These are phyloP conservation scores for Schizothecium vesticola DNA, from an alignment of 495 filamentous ascomycete species.

Conservation along the genomic window DNA sequence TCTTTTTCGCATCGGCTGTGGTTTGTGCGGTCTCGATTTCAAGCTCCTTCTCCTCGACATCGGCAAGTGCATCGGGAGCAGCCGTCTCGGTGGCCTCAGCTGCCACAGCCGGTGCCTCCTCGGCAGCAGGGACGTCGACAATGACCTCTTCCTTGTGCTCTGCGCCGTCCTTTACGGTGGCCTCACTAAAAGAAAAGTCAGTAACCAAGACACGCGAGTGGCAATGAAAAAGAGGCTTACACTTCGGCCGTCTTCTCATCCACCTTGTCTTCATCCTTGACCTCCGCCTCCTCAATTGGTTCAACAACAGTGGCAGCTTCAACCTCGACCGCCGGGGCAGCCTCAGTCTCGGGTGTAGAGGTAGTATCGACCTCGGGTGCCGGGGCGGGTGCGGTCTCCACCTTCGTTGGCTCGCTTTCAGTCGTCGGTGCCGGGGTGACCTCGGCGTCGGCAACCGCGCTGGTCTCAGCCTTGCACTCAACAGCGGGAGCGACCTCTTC, in stretches of 20 bases:
- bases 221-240: background rate
- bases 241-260: background rate
- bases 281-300: background rate
- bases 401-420: background rate
- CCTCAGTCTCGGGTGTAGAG: background rate
- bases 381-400: background rate
- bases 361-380: background rate
- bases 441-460: background rate
- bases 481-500: background rate
- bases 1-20: background rate
- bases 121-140: background rate
- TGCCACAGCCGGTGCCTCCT: background rate
- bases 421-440: background rate
- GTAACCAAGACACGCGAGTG: background rate
- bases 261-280: background rate
- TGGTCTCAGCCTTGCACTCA: background rate
- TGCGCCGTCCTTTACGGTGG: background rate
- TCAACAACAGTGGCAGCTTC: background rate
- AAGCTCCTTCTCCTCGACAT: background rate
- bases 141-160: background rate
- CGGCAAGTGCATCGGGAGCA: background rate
- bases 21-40: background rate
- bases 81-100: background rate
- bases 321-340: background rate
- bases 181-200: background rate